These are phyloP conservation scores for Diaporthe eres DNA, from an alignment of 2,329 filamentous ascomycete genomes.

Conservation along the genomic window DNA sequence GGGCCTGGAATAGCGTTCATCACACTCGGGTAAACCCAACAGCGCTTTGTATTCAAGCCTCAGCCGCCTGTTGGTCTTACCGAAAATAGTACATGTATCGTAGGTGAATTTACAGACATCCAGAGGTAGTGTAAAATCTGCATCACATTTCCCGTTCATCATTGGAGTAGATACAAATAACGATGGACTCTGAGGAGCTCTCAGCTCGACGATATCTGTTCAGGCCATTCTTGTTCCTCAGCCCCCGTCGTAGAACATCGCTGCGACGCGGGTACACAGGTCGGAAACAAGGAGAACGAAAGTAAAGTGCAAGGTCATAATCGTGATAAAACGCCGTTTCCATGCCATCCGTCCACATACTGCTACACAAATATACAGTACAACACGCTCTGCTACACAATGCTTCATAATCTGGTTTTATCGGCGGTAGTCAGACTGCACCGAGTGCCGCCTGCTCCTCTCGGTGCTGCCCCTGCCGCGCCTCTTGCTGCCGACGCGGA, in stretches of 20 bases:
- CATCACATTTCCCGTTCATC: background rate
- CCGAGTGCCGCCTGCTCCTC: slow-evolving; percentile 31
- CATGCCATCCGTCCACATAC: background rate
- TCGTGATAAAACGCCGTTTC: slow-evolving; percentile 6
- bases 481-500: background rate
- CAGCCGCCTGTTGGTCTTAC: background rate
- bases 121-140: background rate
- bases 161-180: background rate
- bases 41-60: background rate
- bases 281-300: background rate
- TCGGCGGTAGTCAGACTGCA: slow-evolving; percentile 19
- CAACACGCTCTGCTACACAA: background rate
- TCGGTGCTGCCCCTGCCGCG: background rate
- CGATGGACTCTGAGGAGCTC: background rate
- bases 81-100: background rate
- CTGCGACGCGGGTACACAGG: background rate
- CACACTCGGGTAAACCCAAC: too few species aligned
- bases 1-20: background rate
- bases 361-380: slow-evolving; percentile 27
- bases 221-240: background rate
- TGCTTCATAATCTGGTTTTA: slow-evolving; percentile 25
- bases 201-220: background rate
- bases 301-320: background rate
- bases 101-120: background rate
- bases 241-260: background rate